These are phyloP conservation scores for Nicotiana knightiana DNA, from an alignment of 257 asterid genomes.

Conservation along the genomic window DNA sequence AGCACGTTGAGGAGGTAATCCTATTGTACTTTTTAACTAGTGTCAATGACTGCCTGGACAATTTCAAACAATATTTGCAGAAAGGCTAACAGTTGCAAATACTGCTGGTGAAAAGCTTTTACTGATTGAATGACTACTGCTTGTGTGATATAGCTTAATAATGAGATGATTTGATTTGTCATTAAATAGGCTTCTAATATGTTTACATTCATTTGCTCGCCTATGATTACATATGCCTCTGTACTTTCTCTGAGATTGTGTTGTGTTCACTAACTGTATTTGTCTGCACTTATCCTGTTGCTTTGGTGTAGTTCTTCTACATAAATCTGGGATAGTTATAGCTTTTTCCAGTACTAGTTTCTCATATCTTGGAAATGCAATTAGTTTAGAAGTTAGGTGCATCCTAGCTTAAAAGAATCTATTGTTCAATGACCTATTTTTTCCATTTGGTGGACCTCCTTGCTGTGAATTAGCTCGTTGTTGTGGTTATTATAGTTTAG, in stretches of 20 bases:
- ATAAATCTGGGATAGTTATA: not conserved
- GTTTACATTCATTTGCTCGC: not conserved
- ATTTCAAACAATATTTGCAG: not conserved
- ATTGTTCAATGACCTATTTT: not conserved
- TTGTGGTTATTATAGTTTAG: not conserved
- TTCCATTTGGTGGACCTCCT: not conserved
- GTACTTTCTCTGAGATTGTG: not conserved
- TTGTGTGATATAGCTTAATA: not conserved
- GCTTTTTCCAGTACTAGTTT: not conserved
- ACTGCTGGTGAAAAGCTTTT: not conserved
- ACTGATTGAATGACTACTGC: not conserved
- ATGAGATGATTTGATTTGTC: not conserved
- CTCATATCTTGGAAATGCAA: not conserved
- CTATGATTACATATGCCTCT: not conserved
- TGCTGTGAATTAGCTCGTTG: not conserved
- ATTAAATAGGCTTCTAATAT: not conserved
- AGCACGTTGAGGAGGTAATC: slow-evolving; percentile 12
- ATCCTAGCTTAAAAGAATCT: not conserved
- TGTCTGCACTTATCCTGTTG: not conserved
- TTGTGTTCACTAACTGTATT: not conserved
- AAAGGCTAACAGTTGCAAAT: not conserved
- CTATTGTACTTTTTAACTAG: not conserved
- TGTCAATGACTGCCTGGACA: not conserved
- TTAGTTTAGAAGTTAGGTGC: not conserved
- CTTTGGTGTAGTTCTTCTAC: not conserved